Evolutionary conservation across 768 basidiomycete genomes (phyloP).

Genomic region (Mycena sanguinolenta): DNA sequence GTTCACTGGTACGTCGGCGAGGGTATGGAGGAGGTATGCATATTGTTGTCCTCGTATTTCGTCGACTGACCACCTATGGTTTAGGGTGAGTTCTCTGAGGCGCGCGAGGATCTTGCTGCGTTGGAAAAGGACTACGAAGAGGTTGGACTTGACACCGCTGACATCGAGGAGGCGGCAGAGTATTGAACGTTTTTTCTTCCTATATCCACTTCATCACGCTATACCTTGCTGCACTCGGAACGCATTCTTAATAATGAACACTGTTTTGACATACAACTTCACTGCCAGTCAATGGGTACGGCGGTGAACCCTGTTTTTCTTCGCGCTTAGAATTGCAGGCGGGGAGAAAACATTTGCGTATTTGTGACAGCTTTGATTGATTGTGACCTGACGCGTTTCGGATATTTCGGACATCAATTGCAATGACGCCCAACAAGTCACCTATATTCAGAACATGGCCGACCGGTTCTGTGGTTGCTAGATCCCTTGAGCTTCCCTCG

Average conservation of each 20-base stretch:
- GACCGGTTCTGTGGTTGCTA: too few species aligned
- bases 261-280: background rate
- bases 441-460: too few species aligned
- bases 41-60: background rate
- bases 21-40: conserved; percentile 75
- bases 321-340: too few species aligned
- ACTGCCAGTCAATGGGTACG: too few species aligned
- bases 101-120: conserved; percentile 99
- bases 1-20: conserved; percentile 90
- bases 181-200: conserved; percentile 17
- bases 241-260: conserved; percentile 7
- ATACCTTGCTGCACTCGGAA: conserved; percentile 31
- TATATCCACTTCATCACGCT: conserved; percentile 24
- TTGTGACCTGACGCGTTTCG: too few species aligned
- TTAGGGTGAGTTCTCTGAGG: conserved; percentile 97
- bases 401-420: too few species aligned
- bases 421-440: too few species aligned
- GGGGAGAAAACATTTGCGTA: too few species aligned
- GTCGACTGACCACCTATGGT: background rate
- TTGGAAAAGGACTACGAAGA: conserved; percentile 98
- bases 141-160: conserved; percentile 70
- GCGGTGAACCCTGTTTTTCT: too few species aligned
- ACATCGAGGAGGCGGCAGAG: conserved; percentile 57
- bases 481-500: too few species aligned
- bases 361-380: too few species aligned